phyloP scores from a whole-genome alignment of 2,329 filamentous ascomycete species.

The Fusarium cyanostomum region DNA sequence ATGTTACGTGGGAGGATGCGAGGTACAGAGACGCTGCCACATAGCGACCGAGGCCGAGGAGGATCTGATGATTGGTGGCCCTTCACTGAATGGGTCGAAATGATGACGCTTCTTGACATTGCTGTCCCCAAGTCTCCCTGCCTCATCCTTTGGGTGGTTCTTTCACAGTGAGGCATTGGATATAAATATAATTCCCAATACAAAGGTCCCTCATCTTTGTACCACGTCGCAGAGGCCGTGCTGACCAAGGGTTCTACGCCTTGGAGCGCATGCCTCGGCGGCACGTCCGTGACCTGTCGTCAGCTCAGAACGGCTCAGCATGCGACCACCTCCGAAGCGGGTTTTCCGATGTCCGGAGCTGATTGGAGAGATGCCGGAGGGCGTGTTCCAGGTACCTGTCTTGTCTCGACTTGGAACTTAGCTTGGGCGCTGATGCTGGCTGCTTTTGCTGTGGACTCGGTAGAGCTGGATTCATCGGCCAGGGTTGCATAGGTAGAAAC shows the following conservation, averaged over 20 bases:
- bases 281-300: conserved; percentile 36
- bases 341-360: conserved; percentile 15
- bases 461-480: conserved; percentile 6
- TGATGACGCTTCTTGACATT: conserved; percentile 11
- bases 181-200: conserved; percentile 11
- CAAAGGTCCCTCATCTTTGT: conserved; percentile 21
- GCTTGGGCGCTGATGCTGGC: conserved; percentile 12
- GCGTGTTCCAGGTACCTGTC: conserved; percentile 31
- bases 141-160: background rate
- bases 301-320: conserved; percentile 42
- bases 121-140: background rate
- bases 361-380: conserved; percentile 30
- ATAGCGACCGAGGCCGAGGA: conserved; percentile 33
- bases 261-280: conserved; percentile 26
- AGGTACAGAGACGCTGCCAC: conserved; percentile 36
- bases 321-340: conserved; percentile 32
- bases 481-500: conserved; percentile 26
- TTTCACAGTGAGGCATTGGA: conserved; percentile 6
- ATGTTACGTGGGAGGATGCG: conserved; percentile 9
- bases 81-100: conserved; percentile 9
- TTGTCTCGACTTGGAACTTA: conserved; percentile 14
- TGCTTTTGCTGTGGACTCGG: background rate
- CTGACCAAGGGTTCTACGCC: conserved; percentile 34
- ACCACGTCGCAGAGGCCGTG: conserved; percentile 26
- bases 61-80: conserved; percentile 26